Base-by-base conservation (phyloP, 2,329 filamentous ascomycete genomes). In the Ophiocordyceps unilateralis region DNA sequence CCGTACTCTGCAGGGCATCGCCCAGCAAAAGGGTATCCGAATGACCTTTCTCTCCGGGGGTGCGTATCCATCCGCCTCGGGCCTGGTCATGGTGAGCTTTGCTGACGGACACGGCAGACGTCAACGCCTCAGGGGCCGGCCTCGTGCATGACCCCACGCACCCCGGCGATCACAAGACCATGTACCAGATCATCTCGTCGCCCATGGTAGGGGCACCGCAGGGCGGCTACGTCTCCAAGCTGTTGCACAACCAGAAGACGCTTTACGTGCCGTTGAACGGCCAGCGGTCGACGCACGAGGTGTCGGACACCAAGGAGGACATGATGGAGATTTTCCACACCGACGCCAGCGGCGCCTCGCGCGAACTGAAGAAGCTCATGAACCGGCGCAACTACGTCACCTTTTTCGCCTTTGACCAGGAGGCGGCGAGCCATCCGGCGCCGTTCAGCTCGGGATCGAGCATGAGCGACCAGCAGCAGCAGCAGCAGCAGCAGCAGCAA, bases 241-340 rank as follows among this genome's bases (percentile, higher is more conserved):
- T 98, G 55, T 78, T 98, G n/a, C 87, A 96, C 69, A 91, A 83
- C 68, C 89, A 88, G 65, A 91, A 89, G 61, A 76, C 83, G 32
- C 76, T 96, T 23, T 98, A 95, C 60, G 72, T 98, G 43, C 91
- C 91, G 0, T 71, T 75, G 43, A 98, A 98, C 60, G 89, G 89
- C 1, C 78, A 86, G 44, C 74, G 76, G 49, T 79, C 82, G 1
- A 81, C 72, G 2, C 76, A 86, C 47, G 74, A 80, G 49, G 73
- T 83, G 1, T 83, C 80, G 2, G 91, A 98, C 59, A 98, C 91
- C 40, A 96, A 98, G 63, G 91, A 98, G 61, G 91, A 98, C 63
- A 98, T 98, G 91, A 93, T 98, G 83, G 91, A 98, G 67, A 93
- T 98, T 51, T 98, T 98, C 72, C 86, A 91, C 54, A 84, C 81